These are phyloP conservation scores for Suhomyces vadensis DNA, from an alignment of 805 yeast genomes.

Conservation along the genomic window DNA sequence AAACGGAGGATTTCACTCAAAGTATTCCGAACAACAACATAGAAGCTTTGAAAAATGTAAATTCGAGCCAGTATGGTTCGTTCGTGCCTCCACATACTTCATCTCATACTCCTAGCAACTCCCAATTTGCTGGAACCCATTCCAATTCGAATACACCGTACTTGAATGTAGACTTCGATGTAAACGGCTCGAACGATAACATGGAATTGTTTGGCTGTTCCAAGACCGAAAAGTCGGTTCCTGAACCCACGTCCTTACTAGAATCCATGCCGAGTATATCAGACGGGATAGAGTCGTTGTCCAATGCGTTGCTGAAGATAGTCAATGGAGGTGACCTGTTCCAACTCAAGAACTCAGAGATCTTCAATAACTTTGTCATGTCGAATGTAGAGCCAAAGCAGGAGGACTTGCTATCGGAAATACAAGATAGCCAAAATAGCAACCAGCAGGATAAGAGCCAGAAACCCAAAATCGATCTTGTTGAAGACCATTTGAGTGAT, in stretches of 20 bases:
- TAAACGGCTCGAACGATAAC: too few species aligned
- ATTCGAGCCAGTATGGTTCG: too few species aligned
- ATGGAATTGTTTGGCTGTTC: too few species aligned
- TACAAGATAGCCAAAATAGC: too few species aligned
- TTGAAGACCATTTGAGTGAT: conserved; percentile 14
- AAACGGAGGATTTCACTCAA: too few species aligned
- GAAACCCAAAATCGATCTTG: conserved; percentile 9
- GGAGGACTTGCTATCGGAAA: not conserved
- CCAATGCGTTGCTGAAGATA: conserved; percentile 26
- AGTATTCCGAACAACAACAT: too few species aligned
- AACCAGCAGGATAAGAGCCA: not conserved
- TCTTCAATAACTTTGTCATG: conserved; percentile 26
- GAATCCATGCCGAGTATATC: conserved; percentile 19
- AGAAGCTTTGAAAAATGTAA: too few species aligned
- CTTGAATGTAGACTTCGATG: not conserved
- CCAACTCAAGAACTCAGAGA: conserved; percentile 27
- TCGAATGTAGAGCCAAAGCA: not conserved
- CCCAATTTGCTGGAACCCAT: not conserved
- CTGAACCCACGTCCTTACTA: too few species aligned
- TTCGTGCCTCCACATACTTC: too few species aligned
- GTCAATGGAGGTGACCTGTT: conserved; percentile 27
- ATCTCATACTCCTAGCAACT: not conserved
- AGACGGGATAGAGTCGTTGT: conserved; percentile 27
- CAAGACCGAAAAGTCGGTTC: too few species aligned
- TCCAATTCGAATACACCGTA: not conserved